Percentiles rank a stretch among this genome's conserved stretches.
Conservation (phyloP, 1,284 basidiomycete species). For the Polyporus tsugae region DNA sequence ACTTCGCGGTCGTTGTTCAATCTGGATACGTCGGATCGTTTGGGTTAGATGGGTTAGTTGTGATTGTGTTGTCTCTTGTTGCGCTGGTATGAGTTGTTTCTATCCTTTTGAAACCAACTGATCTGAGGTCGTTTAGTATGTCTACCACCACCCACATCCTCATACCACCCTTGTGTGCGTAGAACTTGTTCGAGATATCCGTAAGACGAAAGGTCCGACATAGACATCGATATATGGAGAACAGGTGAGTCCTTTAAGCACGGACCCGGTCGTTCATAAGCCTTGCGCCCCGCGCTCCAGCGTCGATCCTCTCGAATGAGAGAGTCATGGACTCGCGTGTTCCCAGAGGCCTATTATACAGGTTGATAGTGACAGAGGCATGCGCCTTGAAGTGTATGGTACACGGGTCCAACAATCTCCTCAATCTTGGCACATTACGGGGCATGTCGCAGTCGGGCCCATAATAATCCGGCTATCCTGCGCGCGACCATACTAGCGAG, state of each 20-base stretch:
- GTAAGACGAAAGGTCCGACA: not conserved
- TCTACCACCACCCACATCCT: not conserved
- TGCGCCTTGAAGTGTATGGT: too few species aligned
- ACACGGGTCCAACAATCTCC: too few species aligned
- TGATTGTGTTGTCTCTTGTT: not conserved
- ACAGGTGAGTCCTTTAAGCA: not conserved
- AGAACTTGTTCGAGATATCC: not conserved
- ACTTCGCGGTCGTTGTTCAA: conserved; percentile 58
- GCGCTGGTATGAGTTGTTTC: not conserved
- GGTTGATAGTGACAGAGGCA: too few species aligned
- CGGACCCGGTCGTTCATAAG: not conserved
- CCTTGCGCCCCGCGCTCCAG: not conserved
- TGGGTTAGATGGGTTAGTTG: conserved; percentile 39
- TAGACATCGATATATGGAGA: not conserved
- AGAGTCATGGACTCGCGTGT: not conserved
- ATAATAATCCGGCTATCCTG: too few species aligned
- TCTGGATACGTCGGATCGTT: conserved; percentile 47
- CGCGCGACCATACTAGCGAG: too few species aligned
- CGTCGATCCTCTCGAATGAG: not conserved
- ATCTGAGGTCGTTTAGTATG: not conserved
- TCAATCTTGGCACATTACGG: too few species aligned
- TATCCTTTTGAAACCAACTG: not conserved
- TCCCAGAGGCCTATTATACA: not conserved
- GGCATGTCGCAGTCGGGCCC: too few species aligned
- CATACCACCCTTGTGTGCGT: not conserved